These are phyloP conservation scores for Myriosclerotinia scirpicola DNA, from an alignment of 2,329 filamentous ascomycete genomes.

Conservation along the genomic window DNA sequence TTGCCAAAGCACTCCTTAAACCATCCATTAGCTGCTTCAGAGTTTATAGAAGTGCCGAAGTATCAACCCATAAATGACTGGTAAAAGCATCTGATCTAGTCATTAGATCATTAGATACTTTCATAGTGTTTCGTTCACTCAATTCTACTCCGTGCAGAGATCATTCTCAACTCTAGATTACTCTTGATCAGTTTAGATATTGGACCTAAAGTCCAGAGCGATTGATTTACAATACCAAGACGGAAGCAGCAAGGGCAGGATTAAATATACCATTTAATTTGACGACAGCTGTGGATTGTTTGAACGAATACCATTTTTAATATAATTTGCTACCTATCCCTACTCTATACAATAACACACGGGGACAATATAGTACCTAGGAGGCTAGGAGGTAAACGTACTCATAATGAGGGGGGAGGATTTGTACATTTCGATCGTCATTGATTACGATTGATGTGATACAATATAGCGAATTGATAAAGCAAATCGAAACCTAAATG, in stretches of 20 bases:
- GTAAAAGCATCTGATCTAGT: background rate
- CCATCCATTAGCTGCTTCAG: constrained; percentile 4
- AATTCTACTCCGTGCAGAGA: background rate
- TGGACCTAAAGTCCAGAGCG: constrained; percentile 3
- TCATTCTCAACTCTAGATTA: background rate
- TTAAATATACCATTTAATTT: background rate
- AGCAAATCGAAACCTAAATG: background rate
- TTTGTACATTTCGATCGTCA: background rate
- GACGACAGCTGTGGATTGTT: background rate
- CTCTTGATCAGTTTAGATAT: background rate
- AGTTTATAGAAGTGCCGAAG: background rate
- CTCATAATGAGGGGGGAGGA: background rate
- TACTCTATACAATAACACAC: too few species aligned
- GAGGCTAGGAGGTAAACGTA: too few species aligned
- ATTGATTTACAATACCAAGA: background rate
- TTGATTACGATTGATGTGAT: background rate
- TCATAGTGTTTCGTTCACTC: background rate
- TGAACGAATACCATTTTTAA: background rate
- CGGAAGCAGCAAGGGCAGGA: background rate
- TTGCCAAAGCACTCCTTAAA: constrained; percentile 9
- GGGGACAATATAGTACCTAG: background rate
- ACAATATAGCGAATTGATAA: background rate
- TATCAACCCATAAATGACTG: background rate
- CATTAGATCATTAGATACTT: background rate
- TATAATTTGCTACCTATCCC: background rate